Evolutionary conservation across 2,329 filamentous ascomycete species (phyloP), one percentile per base, ranked within the genome.

Genomic region (Alternaria gansuensis): DNA sequence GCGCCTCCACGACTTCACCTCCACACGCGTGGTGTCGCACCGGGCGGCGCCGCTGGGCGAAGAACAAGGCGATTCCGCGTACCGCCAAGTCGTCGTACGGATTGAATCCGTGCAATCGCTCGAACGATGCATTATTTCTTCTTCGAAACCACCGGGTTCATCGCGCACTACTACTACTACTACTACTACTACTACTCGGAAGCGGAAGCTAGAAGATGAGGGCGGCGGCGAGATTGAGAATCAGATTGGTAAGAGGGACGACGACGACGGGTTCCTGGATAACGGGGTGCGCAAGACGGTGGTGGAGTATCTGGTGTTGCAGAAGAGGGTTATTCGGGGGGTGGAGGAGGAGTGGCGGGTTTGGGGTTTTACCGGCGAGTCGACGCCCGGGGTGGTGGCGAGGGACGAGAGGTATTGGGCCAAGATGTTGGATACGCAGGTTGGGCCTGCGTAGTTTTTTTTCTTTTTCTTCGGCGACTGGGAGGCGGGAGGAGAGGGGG

Each of bases 241-340:
- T 3, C 14, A 28, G 21, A 24, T 24, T 24, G 33, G 17, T 5
- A 45, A 49, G 28, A 50, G 33, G 1, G 17, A 17, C 17, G 17
- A 17, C 17, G 17, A 17, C 17, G 17, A 24, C 6, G 29, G 9
- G 11, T 51, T 45, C 14, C 5, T 33, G 8, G 54, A 63, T 10
- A 64, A 52, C 6, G 51, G 39, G 2, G 44, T 51, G 36, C 41
- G n/a, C 13, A 60, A 57, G 54, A 65, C 46, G 28, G 81, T 88
- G 65, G 74, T 82, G 2, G 90, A 92, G 79, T 86, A 91, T 69
- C 63, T 92, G 4, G 87, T 90, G 37, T 64, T 92, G 44, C 85
- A 87, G 69, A 78, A 77, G 45, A 75, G 70, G 53, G 85, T 83
- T 21, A 84, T 79, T 44, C 60, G 67, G 2, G 81, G 80, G 33